A percentile compares a stretch with the other conserved stretches of the same genome.
Conservation (phyloP, 75 land plant genomes). For the Pinus albicaulis region DNA sequence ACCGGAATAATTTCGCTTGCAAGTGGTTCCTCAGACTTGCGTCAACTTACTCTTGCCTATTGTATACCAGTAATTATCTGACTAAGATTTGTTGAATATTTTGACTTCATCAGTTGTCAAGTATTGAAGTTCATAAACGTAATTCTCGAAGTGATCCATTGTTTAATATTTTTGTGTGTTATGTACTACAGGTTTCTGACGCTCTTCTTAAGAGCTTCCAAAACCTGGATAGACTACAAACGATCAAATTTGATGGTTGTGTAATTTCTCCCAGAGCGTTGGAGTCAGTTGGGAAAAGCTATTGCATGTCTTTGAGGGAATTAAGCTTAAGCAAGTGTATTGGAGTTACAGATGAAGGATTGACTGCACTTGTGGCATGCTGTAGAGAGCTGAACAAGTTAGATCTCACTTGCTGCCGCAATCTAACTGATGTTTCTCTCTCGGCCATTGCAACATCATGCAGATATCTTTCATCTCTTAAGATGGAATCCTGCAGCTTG, state of each 20-base stretch:
- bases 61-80: constrained; percentile 28
- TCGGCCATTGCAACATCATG: constrained; percentile 61
- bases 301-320: constrained; percentile 58
- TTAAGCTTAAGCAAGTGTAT: constrained; percentile 88
- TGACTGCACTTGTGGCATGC: constrained; percentile 48
- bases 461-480: constrained; percentile 60
- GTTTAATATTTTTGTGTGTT: background rate
- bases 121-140: background rate
- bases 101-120: background rate
- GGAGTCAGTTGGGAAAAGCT: constrained; percentile 61
- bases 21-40: constrained; percentile 30
- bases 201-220: constrained; percentile 29
- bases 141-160: background rate
- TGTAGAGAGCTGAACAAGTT: constrained; percentile 69
- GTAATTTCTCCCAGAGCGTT: constrained; percentile 53
- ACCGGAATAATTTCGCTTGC: constrained; percentile 43
- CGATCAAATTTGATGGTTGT: constrained; percentile 81
- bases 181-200: constrained; percentile 35
- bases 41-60: constrained; percentile 47
- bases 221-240: constrained; percentile 38
- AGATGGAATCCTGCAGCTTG: constrained; percentile 78
- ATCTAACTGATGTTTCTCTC: constrained; percentile 50
- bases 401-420: constrained; percentile 95
- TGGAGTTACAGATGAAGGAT: constrained; percentile 87
- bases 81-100: background rate